Base-by-base conservation (phyloP, 345 rosid genomes). In the Sisymbrium irio region DNA sequence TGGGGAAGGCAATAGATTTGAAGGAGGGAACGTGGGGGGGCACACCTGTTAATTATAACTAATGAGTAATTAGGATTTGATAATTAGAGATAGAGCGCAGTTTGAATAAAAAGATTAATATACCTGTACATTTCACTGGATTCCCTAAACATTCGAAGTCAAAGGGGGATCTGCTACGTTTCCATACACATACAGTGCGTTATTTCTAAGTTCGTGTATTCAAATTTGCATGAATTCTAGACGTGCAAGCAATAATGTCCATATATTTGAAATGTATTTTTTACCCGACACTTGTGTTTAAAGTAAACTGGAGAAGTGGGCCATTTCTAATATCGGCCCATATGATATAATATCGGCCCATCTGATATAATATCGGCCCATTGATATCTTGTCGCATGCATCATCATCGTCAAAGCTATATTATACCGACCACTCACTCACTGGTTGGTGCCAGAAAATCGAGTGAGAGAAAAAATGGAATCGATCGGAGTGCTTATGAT, bases 401-500 rank as follows among this genome's bases (percentile, higher is more conserved):
- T n/a, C n/a, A n/a, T n/a, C n/a, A n/a, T n/a, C n/a, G n/a, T n/a
- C n/a, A n/a, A n/a, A n/a, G n/a, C n/a, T n/a, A n/a, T n/a, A n/a
- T n/a, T n/a, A n/a, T n/a, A n/a, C n/a, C n/a, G n/a, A n/a, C n/a
- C n/a, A n/a, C n/a, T n/a, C n/a, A n/a, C n/a, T n/a, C n/a, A n/a
- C n/a, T n/a, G n/a, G n/a, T n/a, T n/a, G n/a, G n/a, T n/a, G n/a
- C n/a, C n/a, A n/a, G n/a, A n/a, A n/a, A n/a, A n/a, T n/a, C n/a
- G n/a, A n/a, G n/a, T n/a, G n/a, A n/a, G n/a, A n/a, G n/a, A n/a
- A n/a, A n/a, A n/a, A n/a, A n/a, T 94, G 98, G 88, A 87, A 56
- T 83, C 91, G 41, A 80, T 85, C 45, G 85, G 89, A 30, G 95
- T 91, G 11, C 89, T 94, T 2, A 80, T 91, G 93, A 76, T 89